Percentiles rank a stretch among this genome's conserved stretches.
phyloP scores from a whole-genome alignment of 202 grass and related monocot species.

The Schoenoplectus triqueter region DNA sequence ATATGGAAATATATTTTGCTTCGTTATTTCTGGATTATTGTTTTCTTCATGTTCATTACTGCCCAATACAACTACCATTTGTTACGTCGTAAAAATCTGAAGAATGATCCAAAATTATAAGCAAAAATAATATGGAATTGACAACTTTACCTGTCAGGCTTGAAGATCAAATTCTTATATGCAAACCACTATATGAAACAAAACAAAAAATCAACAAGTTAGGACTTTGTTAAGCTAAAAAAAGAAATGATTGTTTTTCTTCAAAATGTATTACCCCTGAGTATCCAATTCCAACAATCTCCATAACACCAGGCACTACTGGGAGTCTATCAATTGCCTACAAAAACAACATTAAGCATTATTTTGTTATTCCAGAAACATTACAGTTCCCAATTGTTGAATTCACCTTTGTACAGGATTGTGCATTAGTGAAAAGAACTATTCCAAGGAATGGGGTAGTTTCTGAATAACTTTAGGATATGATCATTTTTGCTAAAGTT shows the following conservation, averaged over 20 bases:
- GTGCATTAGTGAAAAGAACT: neutral
- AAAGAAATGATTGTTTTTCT: neutral
- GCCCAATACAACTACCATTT: neutral
- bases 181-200: constrained; percentile 67
- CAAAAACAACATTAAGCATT: constrained; percentile 20
- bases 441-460: neutral
- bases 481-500: neutral
- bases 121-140: neutral
- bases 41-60: constrained; percentile 8
- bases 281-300: constrained; percentile 80
- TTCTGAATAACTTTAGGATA: neutral
- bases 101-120: neutral
- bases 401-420: neutral
- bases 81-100: neutral
- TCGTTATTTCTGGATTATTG: neutral
- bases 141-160: constrained; percentile 73
- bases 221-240: constrained; percentile 9
- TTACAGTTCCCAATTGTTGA: neutral
- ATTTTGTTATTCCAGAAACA: neutral
- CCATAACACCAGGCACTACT: constrained; percentile 73
- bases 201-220: constrained; percentile 12
- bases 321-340: constrained; percentile 91
- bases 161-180: constrained; percentile 80
- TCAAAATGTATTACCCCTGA: constrained; percentile 53
- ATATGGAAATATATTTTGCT: neutral